Conservation (phyloP, 2,329 filamentous ascomycete genomes). For the Emmonsiellopsis sp. region DNA sequence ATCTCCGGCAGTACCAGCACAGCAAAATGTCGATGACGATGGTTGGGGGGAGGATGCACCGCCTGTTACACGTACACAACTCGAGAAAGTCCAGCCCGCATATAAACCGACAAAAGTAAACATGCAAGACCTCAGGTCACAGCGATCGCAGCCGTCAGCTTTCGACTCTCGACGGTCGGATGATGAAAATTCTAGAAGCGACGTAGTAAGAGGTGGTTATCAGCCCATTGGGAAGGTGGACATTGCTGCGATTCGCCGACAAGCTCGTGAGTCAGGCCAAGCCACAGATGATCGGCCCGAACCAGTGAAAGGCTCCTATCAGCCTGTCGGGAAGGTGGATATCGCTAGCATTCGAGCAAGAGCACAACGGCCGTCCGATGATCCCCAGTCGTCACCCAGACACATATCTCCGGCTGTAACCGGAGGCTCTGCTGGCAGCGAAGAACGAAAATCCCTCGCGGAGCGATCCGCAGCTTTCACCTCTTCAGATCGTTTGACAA, state of each 20-base stretch:
- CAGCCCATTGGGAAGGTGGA: constrained; percentile 97
- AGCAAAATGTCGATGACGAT: constrained; percentile 62
- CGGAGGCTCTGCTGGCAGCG: constrained; percentile 34
- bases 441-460: constrained; percentile 56
- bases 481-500: constrained; percentile 67
- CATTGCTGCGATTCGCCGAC: constrained; percentile 74
- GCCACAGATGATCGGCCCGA: constrained; percentile 66
- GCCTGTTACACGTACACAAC: constrained; percentile 71
- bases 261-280: constrained; percentile 53
- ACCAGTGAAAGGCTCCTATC: constrained; percentile 83
- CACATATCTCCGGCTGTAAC: constrained; percentile 36
- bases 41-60: constrained; percentile 94
- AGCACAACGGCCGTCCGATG: constrained; percentile 47
- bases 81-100: constrained; percentile 85
- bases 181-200: constrained; percentile 33
- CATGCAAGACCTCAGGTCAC: constrained; percentile 71
- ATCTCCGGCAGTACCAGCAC: constrained; percentile 40
- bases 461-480: constrained; percentile 68
- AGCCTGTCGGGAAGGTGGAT: constrained; percentile 92
- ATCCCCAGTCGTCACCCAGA: constrained; percentile 23
- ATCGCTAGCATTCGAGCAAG: constrained; percentile 86
- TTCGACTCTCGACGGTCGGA: constrained; percentile 40
- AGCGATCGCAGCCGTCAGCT: constrained; percentile 50
- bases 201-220: constrained; percentile 77
- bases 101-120: constrained; percentile 96